These are phyloP conservation scores for Hanseniaspora taiwanica DNA, from an alignment of 805 yeast genomes.

Conservation along the genomic window DNA sequence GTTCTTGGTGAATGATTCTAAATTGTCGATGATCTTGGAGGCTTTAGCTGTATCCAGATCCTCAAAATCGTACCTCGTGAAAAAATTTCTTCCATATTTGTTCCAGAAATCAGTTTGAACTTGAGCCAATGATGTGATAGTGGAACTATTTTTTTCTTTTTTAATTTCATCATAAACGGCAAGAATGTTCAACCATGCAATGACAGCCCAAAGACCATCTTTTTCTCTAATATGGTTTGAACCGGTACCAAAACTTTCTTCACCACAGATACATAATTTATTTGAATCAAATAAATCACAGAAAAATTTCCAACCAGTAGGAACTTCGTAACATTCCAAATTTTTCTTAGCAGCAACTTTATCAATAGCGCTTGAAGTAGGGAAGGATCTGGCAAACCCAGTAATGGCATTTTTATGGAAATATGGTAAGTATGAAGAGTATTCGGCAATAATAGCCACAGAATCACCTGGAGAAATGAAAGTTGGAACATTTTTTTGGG, in stretches of 20 bases:
- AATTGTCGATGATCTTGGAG: constrained; percentile 42
- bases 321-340: constrained; percentile 78
- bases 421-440: constrained; percentile 74
- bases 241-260: constrained; percentile 96
- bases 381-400: constrained; percentile 96
- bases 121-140: constrained; percentile 56
- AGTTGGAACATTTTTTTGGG: constrained; percentile 25
- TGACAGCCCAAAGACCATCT: constrained; percentile 95
- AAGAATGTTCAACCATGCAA: constrained; percentile 92
- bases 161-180: constrained; percentile 55
- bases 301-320: constrained; percentile 98
- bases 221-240: constrained; percentile 95
- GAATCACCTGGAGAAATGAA: constrained; percentile 98
- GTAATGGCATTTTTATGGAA: constrained; percentile 72
- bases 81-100: constrained; percentile 91
- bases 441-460: constrained; percentile 93
- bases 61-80: constrained; percentile 92
- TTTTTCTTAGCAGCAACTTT: constrained; percentile 73
- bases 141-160: constrained; percentile 31
- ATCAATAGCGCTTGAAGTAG: constrained; percentile 90
- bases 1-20: constrained; percentile 26
- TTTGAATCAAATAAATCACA: constrained; percentile 90
- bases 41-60: constrained; percentile 71
- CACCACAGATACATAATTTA: constrained; percentile 93
- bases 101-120: constrained; percentile 83